Conservation (phyloP, 176 grass and related monocot species). For the Eragrostis nindensis region DNA sequence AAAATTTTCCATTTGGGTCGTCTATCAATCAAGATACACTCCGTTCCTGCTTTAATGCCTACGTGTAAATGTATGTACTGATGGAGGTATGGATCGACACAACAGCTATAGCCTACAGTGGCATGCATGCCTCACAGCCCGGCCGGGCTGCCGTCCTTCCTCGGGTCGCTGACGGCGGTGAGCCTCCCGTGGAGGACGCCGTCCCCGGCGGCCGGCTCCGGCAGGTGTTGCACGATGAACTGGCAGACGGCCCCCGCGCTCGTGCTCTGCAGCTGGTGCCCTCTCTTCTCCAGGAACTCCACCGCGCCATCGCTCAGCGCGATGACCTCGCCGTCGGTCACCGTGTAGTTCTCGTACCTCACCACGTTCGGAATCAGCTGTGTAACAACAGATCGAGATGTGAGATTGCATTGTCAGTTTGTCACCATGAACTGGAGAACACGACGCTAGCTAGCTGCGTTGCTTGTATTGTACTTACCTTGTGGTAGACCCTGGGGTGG, state of each 20-base stretch:
- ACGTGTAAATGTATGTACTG: not conserved
- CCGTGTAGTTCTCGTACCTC: conserved; percentile 72
- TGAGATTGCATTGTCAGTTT: not conserved
- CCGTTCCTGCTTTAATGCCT: not conserved
- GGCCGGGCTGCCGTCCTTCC: conserved; percentile 79
- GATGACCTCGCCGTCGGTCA: conserved; percentile 59
- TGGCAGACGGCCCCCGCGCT: conserved; percentile 59
- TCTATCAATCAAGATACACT: not conserved
- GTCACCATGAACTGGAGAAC: no score
- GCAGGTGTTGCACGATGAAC: conserved; percentile 73
- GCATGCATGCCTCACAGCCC: conserved; percentile 41
- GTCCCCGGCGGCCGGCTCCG: not conserved
- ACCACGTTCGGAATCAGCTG: conserved; percentile 83
- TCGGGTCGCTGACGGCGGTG: conserved; percentile 85
- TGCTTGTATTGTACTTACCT: conserved; percentile 34
- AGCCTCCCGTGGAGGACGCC: conserved; percentile 64
- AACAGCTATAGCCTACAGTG: not conserved
- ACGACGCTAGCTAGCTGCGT: no score
- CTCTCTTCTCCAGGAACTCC: conserved; percentile 58
- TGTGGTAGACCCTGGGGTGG: conserved; percentile 76
- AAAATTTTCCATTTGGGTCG: not conserved
- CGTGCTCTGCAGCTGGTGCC: conserved; percentile 48
- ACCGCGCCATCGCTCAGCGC: conserved; percentile 40
- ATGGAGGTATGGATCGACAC: not conserved
- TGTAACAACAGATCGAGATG: not conserved